Conservation (phyloP, 164 flowering plant genomes). For the Umbilicus rupestris region DNA sequence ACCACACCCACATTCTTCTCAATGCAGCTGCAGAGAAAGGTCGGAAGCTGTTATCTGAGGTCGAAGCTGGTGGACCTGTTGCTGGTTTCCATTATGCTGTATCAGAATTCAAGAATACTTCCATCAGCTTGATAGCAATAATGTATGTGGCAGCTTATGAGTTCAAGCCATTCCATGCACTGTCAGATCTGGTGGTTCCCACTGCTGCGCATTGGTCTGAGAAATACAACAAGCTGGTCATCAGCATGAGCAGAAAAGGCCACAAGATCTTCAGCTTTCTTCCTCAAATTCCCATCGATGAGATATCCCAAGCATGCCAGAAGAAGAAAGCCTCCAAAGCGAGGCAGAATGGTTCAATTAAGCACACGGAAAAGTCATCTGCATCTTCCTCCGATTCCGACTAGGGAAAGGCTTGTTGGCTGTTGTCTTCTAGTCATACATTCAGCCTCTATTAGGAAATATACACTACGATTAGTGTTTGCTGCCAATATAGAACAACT, state of each 20-base stretch:
- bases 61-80: slow-evolving; percentile 32
- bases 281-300: slow-evolving; percentile 51
- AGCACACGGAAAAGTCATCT: slow-evolving; percentile 1
- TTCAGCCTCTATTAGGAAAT: not conserved
- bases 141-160: slow-evolving; percentile 27
- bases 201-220: slow-evolving; percentile 31
- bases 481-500: slow-evolving; percentile 1
- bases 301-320: slow-evolving; percentile 36
- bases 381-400: slow-evolving; percentile 20
- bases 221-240: slow-evolving; percentile 40
- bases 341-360: slow-evolving; percentile 3
- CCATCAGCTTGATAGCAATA: slow-evolving; percentile 17
- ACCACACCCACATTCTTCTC: slow-evolving; percentile 16
- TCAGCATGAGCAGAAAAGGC: slow-evolving; percentile 29
- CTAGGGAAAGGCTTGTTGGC: not conserved
- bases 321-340: slow-evolving; percentile 19
- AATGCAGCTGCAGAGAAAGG: slow-evolving; percentile 24
- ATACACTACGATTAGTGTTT: not conserved
- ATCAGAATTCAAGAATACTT: slow-evolving; percentile 22
- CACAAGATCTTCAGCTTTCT: slow-evolving; percentile 30
- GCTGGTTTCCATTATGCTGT: slow-evolving; percentile 29
- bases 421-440: not conserved
- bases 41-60: slow-evolving; percentile 25
- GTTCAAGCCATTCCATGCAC: slow-evolving; percentile 23
- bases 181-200: slow-evolving; percentile 35